A percentile compares a stretch with the other conserved stretches of the same genome.
phyloP scores from a whole-genome alignment of 2,329 filamentous ascomycete genomes.

The Chaetomium strumarium region DNA sequence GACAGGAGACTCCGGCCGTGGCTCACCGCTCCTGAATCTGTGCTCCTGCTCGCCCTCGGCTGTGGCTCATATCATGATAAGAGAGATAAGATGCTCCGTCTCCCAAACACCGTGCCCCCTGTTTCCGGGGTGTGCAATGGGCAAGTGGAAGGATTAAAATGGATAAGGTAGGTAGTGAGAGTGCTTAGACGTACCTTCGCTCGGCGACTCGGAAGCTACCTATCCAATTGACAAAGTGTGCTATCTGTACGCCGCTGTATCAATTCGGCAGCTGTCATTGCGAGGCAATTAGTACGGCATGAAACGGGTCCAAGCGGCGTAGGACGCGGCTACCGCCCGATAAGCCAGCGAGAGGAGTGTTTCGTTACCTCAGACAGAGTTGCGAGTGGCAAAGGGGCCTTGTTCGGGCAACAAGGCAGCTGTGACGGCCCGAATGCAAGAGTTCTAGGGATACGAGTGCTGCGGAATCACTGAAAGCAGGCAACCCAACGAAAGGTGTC shows the following conservation, averaged over 20 bases:
- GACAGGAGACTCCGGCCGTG: constrained; percentile 12
- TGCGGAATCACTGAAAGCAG: not conserved
- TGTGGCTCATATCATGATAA: constrained; percentile 14
- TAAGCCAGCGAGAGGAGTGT: constrained; percentile 2
- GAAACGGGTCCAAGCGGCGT: constrained; percentile 5
- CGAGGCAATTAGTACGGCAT: constrained; percentile 3
- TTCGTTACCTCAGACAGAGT: constrained; percentile 5
- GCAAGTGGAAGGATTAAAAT: not conserved
- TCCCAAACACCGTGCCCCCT: not conserved
- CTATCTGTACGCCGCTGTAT: not conserved
- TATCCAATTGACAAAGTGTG: not conserved
- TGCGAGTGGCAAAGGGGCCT: not conserved
- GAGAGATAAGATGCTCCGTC: constrained; percentile 7
- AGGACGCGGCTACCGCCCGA: constrained; percentile 1
- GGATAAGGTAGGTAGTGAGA: not conserved
- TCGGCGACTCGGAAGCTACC: not conserved
- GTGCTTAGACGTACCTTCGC: constrained; percentile 15
- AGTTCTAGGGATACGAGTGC: not conserved
- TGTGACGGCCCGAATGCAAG: not conserved
- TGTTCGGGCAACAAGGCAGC: constrained; percentile 6
- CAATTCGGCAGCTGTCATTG: constrained; percentile 11
- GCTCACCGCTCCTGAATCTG: constrained; percentile 22
- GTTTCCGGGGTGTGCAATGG: constrained; percentile 1
- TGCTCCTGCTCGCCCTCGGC: constrained; percentile 9
- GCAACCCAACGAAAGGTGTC: not conserved